A percentile compares a stretch with the other conserved stretches of the same genome.
These are phyloP conservation scores for Amesomyces nigricolor DNA, from an alignment of 2,329 filamentous ascomycete genomes.

Conservation along the genomic window DNA sequence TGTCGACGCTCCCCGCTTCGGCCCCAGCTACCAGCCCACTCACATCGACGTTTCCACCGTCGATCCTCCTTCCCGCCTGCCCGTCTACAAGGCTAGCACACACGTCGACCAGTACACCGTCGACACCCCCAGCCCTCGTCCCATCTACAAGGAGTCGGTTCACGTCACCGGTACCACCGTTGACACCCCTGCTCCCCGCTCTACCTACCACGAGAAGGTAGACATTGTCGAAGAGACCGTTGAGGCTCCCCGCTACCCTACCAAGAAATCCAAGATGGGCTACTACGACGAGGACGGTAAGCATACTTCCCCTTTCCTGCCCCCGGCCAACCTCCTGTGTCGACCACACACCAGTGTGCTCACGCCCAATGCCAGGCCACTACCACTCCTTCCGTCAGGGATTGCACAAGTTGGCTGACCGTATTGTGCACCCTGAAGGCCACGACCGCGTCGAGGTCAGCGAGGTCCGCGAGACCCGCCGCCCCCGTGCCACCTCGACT, in stretches of 20 bases:
- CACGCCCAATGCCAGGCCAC: constrained; percentile 39
- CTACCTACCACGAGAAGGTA: constrained; percentile 50
- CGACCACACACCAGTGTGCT: constrained; percentile 18
- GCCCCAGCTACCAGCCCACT: constrained; percentile 37
- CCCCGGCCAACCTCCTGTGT: constrained; percentile 8
- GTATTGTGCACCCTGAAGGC: constrained; percentile 43
- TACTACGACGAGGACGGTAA: constrained; percentile 60
- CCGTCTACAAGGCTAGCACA: constrained; percentile 40
- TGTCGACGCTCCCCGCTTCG: constrained; percentile 31
- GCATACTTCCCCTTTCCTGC: constrained; percentile 25
- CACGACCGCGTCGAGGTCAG: constrained; percentile 46
- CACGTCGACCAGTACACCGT: constrained; percentile 32
- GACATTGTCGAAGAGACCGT: constrained; percentile 62
- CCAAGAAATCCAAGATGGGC: constrained; percentile 53
- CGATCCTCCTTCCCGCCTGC: constrained; percentile 33
- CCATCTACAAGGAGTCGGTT: constrained; percentile 36
- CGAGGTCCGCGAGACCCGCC: constrained; percentile 43
- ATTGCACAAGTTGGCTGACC: constrained; percentile 53
- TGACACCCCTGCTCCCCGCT: constrained; percentile 34
- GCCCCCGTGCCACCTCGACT: constrained; percentile 32
- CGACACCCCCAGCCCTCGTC: constrained; percentile 24
- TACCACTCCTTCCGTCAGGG: constrained; percentile 55
- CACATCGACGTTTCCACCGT: constrained; percentile 33
- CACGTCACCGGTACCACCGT: constrained; percentile 53
- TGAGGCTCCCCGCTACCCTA: constrained; percentile 42